Percentiles rank a stretch among this genome's conserved stretches.
These are phyloP conservation scores for Acacia acuminata DNA, from an alignment of 306 rosid genomes.

Conservation along the genomic window DNA sequence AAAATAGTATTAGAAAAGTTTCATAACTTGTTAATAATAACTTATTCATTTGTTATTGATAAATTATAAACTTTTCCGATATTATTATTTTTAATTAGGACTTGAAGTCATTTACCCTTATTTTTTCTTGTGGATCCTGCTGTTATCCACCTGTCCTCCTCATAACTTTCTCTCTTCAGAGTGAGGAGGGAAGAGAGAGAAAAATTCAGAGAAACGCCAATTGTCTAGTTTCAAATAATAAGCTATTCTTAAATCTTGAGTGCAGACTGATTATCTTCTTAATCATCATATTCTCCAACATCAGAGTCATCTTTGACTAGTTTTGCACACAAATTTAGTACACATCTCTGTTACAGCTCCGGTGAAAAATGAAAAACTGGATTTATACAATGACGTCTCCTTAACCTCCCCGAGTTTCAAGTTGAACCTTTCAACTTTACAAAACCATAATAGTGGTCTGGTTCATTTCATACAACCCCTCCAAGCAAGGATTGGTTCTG, in stretches of 20 bases:
- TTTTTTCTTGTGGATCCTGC: too few relatives aligned
- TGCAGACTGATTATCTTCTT: background rate
- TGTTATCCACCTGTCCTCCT: too few relatives aligned
- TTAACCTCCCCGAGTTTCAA: background rate
- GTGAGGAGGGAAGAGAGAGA: too few relatives aligned
- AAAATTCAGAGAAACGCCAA: too few relatives aligned
- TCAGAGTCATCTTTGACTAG: background rate
- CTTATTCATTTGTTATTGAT: too few relatives aligned
- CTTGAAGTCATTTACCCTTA: fast-evolving
- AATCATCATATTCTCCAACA: background rate
- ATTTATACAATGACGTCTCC: background rate
- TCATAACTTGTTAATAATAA: too few relatives aligned
- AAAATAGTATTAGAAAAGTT: too few relatives aligned
- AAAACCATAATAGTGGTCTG: background rate
- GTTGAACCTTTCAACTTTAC: background rate
- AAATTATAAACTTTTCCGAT: too few relatives aligned
- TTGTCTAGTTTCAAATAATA: too few relatives aligned
- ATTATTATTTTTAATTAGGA: too few relatives aligned
- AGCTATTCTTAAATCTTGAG: too few relatives aligned
- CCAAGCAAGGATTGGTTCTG: background rate
- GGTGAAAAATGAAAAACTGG: background rate
- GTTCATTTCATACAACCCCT: background rate
- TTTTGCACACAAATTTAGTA: background rate
- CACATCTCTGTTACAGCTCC: background rate
- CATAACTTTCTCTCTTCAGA: too few relatives aligned